A percentile compares a stretch with the other conserved stretches of the same genome.
These are phyloP conservation scores for Tagetes erecta DNA, from an alignment of 129 eudicot species.

Conservation along the genomic window DNA sequence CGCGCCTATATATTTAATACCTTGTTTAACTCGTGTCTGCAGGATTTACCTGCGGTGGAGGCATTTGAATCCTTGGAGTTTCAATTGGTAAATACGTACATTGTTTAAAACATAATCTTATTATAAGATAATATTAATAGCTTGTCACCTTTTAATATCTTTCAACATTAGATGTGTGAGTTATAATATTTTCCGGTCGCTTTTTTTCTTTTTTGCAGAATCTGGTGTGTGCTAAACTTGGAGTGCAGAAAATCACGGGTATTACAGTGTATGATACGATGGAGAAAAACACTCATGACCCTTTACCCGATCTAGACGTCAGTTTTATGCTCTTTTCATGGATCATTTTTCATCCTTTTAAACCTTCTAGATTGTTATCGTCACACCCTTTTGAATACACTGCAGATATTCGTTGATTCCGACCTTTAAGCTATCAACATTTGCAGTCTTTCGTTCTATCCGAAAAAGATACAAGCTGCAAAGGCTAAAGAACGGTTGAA, in stretches of 20 bases:
- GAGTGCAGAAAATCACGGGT: constrained; percentile 91
- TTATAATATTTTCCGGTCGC: constrained; percentile 11
- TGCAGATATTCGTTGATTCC: constrained; percentile 82
- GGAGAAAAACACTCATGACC: constrained; percentile 74
- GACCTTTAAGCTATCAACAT: constrained; percentile 33
- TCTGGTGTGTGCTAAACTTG: constrained; percentile 75
- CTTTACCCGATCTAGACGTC: constrained; percentile 76
- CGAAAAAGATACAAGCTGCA: background rate
- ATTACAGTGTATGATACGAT: constrained; percentile 66
- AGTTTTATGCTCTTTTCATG: constrained; percentile 18
- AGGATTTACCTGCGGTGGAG: constrained; percentile 72
- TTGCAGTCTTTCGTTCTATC: background rate
- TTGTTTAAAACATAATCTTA: background rate
- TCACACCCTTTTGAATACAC: constrained; percentile 8
- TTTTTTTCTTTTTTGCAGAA: constrained; percentile 52
- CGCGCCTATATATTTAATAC: constrained; percentile 1
- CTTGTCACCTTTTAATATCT: background rate
- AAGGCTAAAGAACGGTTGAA: background rate
- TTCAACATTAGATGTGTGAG: background rate
- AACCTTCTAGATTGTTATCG: background rate
- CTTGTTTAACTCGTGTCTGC: constrained; percentile 21
- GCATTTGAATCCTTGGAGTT: constrained; percentile 62
- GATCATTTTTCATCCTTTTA: background rate
- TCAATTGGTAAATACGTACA: constrained; percentile 55
- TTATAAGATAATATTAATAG: background rate